Evolutionary conservation across 441 rosid species (phyloP).

Genomic region (Euphorbia corollata): DNA sequence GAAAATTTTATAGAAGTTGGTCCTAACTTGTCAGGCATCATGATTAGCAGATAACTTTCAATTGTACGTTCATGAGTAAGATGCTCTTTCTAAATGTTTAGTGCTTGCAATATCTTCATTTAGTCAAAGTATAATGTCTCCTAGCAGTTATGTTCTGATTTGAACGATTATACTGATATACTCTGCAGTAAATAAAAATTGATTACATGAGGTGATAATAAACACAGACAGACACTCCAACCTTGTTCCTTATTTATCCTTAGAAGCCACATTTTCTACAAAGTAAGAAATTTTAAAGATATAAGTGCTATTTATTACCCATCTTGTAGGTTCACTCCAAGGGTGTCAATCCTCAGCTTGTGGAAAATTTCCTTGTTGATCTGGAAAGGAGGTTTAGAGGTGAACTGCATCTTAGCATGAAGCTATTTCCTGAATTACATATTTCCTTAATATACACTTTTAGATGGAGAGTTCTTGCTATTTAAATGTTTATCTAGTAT

Average conservation of each 20-base stretch:
- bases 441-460: neutral
- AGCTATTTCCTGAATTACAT: neutral
- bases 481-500: neutral
- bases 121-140: neutral
- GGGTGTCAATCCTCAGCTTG: conserved; percentile 63
- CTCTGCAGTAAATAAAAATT: neutral
- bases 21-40: neutral
- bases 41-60: neutral
- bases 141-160: too few species aligned
- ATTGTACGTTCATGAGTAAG: neutral
- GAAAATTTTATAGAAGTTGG: neutral
- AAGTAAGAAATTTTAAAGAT: neutral
- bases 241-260: neutral
- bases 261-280: neutral
- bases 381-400: conserved; percentile 64
- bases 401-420: conserved; percentile 21
- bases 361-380: conserved; percentile 67
- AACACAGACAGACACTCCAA: neutral
- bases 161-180: neutral
- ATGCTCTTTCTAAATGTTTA: conserved; percentile 4
- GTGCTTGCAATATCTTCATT: neutral
- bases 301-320: neutral
- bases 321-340: conserved; percentile 71
- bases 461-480: neutral
- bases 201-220: neutral